A percentile compares a stretch with the other conserved stretches of the same genome.
Conservation (phyloP, 2,329 filamentous ascomycete species). For the Sarocladium kiliense region DNA sequence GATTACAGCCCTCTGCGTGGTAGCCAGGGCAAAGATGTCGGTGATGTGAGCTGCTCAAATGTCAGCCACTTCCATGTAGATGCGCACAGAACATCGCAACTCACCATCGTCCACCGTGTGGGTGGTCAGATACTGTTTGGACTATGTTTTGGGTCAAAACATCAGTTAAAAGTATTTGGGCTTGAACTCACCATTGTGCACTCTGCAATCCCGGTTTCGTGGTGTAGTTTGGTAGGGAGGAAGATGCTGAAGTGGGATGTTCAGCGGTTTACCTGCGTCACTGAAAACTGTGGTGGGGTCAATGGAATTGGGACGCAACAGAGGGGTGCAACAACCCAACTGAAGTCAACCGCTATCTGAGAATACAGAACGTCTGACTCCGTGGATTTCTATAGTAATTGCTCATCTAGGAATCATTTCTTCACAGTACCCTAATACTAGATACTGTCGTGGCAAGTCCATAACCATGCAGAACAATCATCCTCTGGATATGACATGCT, state of each 20-base stretch:
- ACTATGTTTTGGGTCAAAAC: conserved; percentile 47
- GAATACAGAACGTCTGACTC: too few species aligned
- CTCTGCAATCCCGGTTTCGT: too few species aligned
- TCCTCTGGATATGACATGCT: not conserved
- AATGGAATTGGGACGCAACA: not conserved
- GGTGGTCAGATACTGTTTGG: conserved; percentile 95
- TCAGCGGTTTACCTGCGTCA: not conserved
- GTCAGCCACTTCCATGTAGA: conserved; percentile 15
- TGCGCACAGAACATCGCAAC: conserved; percentile 25
- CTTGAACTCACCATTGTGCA: conserved; percentile 20
- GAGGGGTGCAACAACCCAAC: not conserved
- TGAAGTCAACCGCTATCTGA: not conserved
- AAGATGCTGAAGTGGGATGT: not conserved
- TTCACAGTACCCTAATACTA: too few species aligned
- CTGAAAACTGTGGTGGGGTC: conserved; percentile 9
- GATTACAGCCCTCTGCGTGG: conserved; percentile 68
- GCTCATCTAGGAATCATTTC: too few species aligned
- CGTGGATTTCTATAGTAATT: too few species aligned
- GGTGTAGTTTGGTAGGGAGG: not conserved
- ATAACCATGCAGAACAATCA: not conserved
- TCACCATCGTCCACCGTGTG: conserved; percentile 84
- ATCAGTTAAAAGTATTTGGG: not conserved
- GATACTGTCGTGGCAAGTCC: too few species aligned
- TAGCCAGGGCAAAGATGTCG: conserved; percentile 79
- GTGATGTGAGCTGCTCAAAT: conserved; percentile 63